Conservation (phyloP, 257 asterid species). For the Solanum lignicaule region DNA sequence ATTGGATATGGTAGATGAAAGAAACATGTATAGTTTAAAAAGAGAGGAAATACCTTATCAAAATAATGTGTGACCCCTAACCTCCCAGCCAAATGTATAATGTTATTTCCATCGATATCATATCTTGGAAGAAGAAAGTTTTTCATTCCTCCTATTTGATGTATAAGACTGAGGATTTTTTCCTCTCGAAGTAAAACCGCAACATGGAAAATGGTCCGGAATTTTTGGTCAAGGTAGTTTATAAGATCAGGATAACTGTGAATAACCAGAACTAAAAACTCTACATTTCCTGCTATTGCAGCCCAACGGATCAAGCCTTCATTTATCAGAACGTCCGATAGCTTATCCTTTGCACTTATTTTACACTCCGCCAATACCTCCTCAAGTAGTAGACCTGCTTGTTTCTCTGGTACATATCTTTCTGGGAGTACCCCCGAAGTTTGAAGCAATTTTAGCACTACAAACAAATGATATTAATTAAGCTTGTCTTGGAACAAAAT, state of each 20-base stretch:
- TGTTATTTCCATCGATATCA: slow-evolving; percentile 9
- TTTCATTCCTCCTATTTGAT: not conserved
- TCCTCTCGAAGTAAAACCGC: not conserved
- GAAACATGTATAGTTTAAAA: not conserved
- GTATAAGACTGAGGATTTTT: not conserved
- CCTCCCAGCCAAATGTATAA: slow-evolving; percentile 25
- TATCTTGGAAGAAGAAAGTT: not conserved
- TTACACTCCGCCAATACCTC: not conserved
- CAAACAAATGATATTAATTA: not conserved
- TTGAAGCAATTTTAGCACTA: not conserved
- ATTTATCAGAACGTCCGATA: not conserved
- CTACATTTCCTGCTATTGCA: slow-evolving; percentile 14
- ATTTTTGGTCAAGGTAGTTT: not conserved
- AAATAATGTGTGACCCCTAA: not conserved
- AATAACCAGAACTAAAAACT: slow-evolving; percentile 1
- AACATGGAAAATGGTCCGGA: not conserved
- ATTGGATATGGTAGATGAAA: not conserved
- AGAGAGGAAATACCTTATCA: too few species aligned
- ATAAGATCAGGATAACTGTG: too few species aligned
- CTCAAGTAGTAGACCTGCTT: not conserved
- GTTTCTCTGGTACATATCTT: not conserved
- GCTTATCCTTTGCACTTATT: not conserved
- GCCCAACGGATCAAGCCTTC: not conserved
- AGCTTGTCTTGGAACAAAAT: not conserved
- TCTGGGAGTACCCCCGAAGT: not conserved